Evolutionary conservation across 345 rosid species (phyloP), one percentile per base, ranked within the genome.

Genomic region (Euphorbia peplus): DNA sequence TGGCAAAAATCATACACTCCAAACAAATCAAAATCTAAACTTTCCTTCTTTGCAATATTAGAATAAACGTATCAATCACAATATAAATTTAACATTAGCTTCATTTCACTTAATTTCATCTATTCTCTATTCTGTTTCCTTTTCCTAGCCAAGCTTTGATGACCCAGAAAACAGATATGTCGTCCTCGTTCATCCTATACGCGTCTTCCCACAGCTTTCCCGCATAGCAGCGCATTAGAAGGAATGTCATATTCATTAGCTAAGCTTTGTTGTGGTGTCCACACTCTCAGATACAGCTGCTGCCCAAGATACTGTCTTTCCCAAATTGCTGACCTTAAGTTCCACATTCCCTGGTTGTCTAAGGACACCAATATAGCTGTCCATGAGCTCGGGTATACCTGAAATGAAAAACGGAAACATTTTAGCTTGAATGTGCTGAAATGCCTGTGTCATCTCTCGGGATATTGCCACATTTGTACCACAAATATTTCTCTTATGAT

Each of bases 271-370:
- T 64, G 84, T 46, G 86, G 55, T 71, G 72, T 80, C 90, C 90
- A 90, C 15, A 95, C 98, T 67, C 84, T 82, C 15, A 95, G 80
- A 70, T 93, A 93, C 72, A 91, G 85, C 71, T 93, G 96, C 60
- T 91, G 96, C 63, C 98, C 98, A 3, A 83, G 86, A 73, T 88
- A 89, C 48, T 87, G 98, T 74, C 91, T 85, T 60, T 89, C 96
- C 97, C 98, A 89, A 67, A 75, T 68, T 15, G 97, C 89, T 1
- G 98, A 93, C 81, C 96, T 83, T 84, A 91, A n/a, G 73, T 93
- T 93, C 98, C 98, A 91, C 98, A 91, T 91, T 0, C 98, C 98
- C 76, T 88, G 90, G 83, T 91, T 93, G 86, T 91, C 98, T 70
- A 91, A 66, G 0, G 98, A 89, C 28, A 89, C 88, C 65, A 83